Conservation (phyloP, 495 filamentous ascomycete species). For the Podospora anserina region DNA sequence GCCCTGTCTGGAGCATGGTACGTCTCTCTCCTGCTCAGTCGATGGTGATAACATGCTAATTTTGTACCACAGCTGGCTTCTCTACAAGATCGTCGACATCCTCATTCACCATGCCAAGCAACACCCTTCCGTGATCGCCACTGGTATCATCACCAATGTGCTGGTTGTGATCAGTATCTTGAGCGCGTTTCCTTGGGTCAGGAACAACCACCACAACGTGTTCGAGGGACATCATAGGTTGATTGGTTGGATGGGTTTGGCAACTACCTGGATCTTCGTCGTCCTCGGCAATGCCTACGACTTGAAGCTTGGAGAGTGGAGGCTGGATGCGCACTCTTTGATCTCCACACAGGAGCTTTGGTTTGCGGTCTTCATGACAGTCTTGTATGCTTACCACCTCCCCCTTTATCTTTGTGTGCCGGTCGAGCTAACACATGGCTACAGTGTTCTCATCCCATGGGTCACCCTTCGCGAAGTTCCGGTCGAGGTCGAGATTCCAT, state of each 20-base stretch:
- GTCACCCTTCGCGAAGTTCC: conserved; percentile 43
- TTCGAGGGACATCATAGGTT: conserved; percentile 46
- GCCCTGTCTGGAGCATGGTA: conserved; percentile 44
- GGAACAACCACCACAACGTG: conserved; percentile 41
- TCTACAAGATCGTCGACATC: conserved; percentile 46
- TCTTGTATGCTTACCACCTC: conserved; percentile 36
- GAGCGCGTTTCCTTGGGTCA: conserved; percentile 46
- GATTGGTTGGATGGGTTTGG: conserved; percentile 44
- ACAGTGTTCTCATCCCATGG: conserved; percentile 44
- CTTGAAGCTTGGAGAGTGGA: conserved; percentile 37
- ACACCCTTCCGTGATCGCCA: conserved; percentile 37
- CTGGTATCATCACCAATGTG: conserved; percentile 43
- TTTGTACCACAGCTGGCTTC: conserved; percentile 35
- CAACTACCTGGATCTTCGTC: conserved; percentile 44
- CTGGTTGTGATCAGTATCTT: conserved; percentile 42
- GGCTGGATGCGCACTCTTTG: conserved; percentile 34
- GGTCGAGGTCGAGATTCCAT: conserved; percentile 45
- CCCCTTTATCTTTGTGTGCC: background rate
- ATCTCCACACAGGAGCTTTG: conserved; percentile 44
- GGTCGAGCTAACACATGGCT: conserved; percentile 22
- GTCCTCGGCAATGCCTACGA: conserved; percentile 42
- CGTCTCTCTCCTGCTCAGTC: conserved; percentile 2
- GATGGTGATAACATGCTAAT: conserved; percentile 11
- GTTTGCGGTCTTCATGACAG: conserved; percentile 46
- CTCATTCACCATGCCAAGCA: conserved; percentile 30